Base-by-base conservation (phyloP, 768 basidiomycete genomes). In the Rubroboletus pulcherrimus region DNA sequence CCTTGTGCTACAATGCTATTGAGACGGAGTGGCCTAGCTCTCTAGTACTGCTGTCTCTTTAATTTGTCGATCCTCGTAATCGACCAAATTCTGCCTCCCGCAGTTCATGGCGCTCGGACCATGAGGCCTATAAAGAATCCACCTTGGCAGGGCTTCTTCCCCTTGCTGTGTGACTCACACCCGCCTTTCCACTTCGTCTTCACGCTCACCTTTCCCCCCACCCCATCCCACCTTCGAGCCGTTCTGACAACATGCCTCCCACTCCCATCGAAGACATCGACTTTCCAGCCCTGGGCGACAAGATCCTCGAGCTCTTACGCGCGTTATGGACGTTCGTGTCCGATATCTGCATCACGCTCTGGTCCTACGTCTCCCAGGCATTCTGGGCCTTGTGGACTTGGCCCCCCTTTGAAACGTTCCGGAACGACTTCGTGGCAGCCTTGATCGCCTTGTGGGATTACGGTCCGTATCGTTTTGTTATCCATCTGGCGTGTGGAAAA, bases 321-420 rank as follows among this genome's bases (percentile, higher is more conserved):
- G 49, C 51, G 5, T 3, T 66, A 4, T 60, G 57, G 53, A 35
- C 17, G 8, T 33, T 60, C 10, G 14, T 60, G 47, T 35, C 2
- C 39, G 34, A 61, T 24, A 0, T 57, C 49, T 56, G 33, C 51
- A 10, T 51, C 40, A 11, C 24, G 1, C 8, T 66, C 41, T 63
- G 56, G 56, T 50, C 45, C 56, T 42, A 24, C 39, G 2, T 63
- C 30, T 38, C 37, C 41, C 29, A 56, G 3, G 55, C 34, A 1
- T 68, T 44, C 24, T 50, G 12, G 57, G 34, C n/a, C 11, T 53
- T 40, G 0, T 68, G 66, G 63, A 56, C 61, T 0, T 66, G 44
- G 19, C 66, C 66, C 0, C 66, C 66, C 4, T 63, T 66, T 30
- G 64, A 68, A 29, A 12, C 53, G 29, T 66, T 66, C 21, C 56